A percentile compares a stretch with the other conserved stretches of the same genome.
These are phyloP conservation scores for Euphorbia corollata DNA, from an alignment of 441 rosid genomes.

Conservation along the genomic window DNA sequence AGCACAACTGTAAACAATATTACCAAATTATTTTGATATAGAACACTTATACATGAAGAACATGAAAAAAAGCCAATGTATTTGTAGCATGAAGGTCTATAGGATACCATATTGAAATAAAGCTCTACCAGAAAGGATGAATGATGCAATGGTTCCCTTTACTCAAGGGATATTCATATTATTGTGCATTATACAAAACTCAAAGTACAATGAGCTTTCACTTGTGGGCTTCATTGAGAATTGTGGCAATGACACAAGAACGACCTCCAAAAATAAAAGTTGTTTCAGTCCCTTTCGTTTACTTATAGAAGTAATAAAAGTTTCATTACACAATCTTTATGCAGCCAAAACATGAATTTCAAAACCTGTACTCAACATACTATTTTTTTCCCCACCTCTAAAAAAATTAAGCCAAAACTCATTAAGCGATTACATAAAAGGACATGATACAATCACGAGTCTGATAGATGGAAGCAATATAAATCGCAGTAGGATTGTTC, in stretches of 20 bases:
- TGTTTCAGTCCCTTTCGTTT: neutral
- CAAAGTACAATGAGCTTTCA: neutral
- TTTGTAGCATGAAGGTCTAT: neutral
- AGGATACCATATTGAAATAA: constrained; percentile 7
- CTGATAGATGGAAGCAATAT: neutral
- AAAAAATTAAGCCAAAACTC: neutral
- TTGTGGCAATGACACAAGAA: neutral
- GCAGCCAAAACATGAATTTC: constrained; percentile 3
- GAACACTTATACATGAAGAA: neutral
- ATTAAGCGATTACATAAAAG: neutral
- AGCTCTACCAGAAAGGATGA: neutral
- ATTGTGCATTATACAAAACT: neutral
- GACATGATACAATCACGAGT: neutral
- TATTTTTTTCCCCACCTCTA: neutral
- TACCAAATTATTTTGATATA: neutral
- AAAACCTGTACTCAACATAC: neutral
- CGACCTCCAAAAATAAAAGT: neutral
- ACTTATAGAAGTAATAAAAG: neutral
- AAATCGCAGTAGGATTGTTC: neutral
- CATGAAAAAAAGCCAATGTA: neutral
- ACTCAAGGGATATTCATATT: neutral
- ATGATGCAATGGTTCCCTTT: neutral
- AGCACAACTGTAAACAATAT: neutral
- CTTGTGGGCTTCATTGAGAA: neutral
- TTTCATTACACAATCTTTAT: neutral